Conservation (phyloP, 2,329 filamentous ascomycete species). For the Colletotrichum abscissum region DNA sequence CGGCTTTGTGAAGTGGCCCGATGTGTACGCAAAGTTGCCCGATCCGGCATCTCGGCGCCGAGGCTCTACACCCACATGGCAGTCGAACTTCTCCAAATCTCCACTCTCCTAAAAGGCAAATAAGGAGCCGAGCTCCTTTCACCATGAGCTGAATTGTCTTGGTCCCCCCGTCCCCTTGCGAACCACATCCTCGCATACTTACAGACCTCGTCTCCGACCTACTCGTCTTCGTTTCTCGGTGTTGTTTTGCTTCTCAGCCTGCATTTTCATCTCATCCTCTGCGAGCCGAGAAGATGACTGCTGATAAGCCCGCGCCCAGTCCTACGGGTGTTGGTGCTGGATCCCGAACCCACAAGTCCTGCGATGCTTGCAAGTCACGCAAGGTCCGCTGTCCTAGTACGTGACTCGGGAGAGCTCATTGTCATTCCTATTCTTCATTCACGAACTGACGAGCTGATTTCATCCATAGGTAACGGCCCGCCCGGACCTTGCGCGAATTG, state of each 20-base stretch:
- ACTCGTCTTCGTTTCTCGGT: not conserved
- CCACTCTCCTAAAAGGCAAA: slow-evolving; percentile 3
- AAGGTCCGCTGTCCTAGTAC: slow-evolving; percentile 53
- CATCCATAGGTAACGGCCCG: slow-evolving; percentile 25
- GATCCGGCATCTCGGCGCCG: slow-evolving; percentile 24
- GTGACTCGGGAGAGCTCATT: slow-evolving; percentile 18
- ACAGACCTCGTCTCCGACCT: not conserved
- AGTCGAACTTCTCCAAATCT: not conserved
- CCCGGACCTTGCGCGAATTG: slow-evolving; percentile 44
- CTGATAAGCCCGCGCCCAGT: slow-evolving; percentile 4
- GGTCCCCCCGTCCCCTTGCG: no score
- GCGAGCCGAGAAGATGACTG: slow-evolving; percentile 12
- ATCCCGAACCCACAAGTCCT: slow-evolving; percentile 43
- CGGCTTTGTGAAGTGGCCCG: not conserved
- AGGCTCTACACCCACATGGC: not conserved
- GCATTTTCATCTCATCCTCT: no score
- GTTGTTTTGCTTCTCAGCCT: not conserved
- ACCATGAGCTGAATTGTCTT: not conserved
- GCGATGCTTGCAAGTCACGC: slow-evolving; percentile 52
- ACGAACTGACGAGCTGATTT: slow-evolving; percentile 2
- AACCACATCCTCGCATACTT: no score
- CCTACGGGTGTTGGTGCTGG: not conserved
- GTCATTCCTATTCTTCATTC: not conserved
- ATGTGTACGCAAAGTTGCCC: not conserved
- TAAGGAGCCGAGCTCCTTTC: not conserved